Percentiles rank a stretch among this genome's conserved stretches.
Conservation (phyloP, 140 eudicot genomes). For the Cichorium intybus region DNA sequence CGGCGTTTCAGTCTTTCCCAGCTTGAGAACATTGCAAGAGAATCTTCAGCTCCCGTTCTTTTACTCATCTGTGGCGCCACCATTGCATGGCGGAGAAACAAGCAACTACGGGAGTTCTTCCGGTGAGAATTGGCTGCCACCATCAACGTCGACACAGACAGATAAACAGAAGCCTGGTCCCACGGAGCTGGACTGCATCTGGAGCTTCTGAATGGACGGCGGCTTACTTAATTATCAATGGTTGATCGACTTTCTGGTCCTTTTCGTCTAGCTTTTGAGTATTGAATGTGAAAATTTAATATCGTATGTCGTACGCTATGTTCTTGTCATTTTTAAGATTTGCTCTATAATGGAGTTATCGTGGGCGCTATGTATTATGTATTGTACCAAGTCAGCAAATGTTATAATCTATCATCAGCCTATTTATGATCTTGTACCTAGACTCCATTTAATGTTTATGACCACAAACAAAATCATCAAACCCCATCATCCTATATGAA, state of each 20-base stretch:
- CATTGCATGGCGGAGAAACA: constrained; percentile 33
- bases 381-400: neutral
- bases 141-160: constrained; percentile 3
- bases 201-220: constrained; percentile 48
- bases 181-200: constrained; percentile 86
- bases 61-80: constrained; percentile 33
- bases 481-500: neutral
- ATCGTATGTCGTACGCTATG: constrained; percentile 18
- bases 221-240: constrained; percentile 15
- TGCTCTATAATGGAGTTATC: constrained; percentile 12
- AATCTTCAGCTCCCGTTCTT: constrained; percentile 64
- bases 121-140: constrained; percentile 32
- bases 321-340: constrained; percentile 10
- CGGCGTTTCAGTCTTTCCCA: constrained; percentile 47
- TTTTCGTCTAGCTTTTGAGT: neutral
- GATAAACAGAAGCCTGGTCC: constrained; percentile 47
- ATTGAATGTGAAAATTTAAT: constrained; percentile 8
- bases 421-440: constrained; percentile 4
- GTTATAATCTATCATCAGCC: neutral
- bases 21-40: constrained; percentile 69
- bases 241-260: constrained; percentile 7
- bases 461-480: neutral
- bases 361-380: constrained; percentile 9
- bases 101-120: constrained; percentile 17
- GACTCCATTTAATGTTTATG: neutral